These are phyloP conservation scores for Tuber brumale DNA, from an alignment of 495 filamentous ascomycete genomes.

Conservation along the genomic window DNA sequence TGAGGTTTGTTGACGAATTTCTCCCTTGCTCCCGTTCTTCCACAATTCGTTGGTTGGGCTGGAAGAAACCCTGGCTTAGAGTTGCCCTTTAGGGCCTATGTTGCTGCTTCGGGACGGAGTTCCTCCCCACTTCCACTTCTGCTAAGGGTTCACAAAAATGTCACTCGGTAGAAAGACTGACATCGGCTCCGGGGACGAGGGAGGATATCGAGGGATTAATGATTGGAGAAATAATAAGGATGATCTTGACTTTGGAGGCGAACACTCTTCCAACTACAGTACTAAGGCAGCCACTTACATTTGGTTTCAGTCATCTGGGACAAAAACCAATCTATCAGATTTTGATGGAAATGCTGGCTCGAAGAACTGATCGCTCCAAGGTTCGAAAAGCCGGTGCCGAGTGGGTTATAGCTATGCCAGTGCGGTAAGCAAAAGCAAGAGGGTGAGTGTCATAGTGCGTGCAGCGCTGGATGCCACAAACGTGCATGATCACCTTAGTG, in stretches of 20 bases:
- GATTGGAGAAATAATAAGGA: not conserved
- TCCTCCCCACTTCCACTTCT: not conserved
- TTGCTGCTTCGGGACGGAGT: not conserved
- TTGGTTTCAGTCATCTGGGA: not conserved
- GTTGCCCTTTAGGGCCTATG: not conserved
- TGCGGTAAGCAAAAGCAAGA: not conserved
- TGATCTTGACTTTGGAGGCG: not conserved
- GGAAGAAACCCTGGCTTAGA: not conserved
- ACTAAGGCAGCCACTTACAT: not conserved
- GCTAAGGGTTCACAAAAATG: not conserved
- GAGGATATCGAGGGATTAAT: not conserved
- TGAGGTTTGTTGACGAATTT: conserved; percentile 1
- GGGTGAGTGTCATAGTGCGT: not conserved
- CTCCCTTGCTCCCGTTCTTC: not conserved
- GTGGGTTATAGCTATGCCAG: not conserved
- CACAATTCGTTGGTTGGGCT: not conserved
- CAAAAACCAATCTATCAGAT: not conserved
- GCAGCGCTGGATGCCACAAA: not conserved
- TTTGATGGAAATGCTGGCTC: not conserved
- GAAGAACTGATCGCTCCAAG: not conserved
- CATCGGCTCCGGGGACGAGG: no score
- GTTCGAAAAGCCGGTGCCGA: not conserved
- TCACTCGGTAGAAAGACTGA: not conserved
- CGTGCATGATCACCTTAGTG: not conserved
- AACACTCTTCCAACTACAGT: not conserved